Percentiles rank a stretch among this genome's conserved stretches.
Conservation (phyloP, 169 alveolate genomes). For the Miamiensis avidus region DNA sequence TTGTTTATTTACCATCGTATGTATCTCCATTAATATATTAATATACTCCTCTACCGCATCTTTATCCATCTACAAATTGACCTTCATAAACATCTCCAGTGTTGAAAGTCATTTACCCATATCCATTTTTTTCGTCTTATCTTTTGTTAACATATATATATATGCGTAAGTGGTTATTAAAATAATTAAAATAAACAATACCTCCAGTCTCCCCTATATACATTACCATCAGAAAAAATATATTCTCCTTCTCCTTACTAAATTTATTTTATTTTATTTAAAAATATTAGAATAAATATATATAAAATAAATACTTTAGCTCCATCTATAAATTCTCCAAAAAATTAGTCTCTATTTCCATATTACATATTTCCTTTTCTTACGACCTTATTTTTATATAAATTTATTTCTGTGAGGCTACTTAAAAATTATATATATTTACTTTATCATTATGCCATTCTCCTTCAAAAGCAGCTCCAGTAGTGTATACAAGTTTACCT, state of each 20-base stretch:
- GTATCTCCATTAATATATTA: slow-evolving; percentile 32
- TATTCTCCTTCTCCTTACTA: slow-evolving; percentile 41
- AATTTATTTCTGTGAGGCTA: neutral
- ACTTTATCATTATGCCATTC: slow-evolving; percentile 42
- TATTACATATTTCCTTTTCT: slow-evolving; percentile 42
- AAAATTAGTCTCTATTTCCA: slow-evolving; percentile 36
- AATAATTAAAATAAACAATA: too few relatives aligned
- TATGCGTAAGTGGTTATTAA: too few relatives aligned
- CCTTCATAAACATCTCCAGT: slow-evolving; percentile 47
- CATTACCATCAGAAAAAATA: slow-evolving; percentile 36
- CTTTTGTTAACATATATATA: too few relatives aligned
- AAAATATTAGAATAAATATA: too few relatives aligned
- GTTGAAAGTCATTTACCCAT: slow-evolving; percentile 35
- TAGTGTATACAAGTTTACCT: slow-evolving; percentile 33
- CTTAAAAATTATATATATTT: neutral
- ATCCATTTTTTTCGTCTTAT: slow-evolving; percentile 44
- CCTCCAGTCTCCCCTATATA: slow-evolving; percentile 46
- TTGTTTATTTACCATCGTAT: slow-evolving; percentile 16
- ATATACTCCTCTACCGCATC: slow-evolving; percentile 29
- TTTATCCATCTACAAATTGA: slow-evolving; percentile 28
- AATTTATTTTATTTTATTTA: too few relatives aligned
- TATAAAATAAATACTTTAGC: too few relatives aligned
- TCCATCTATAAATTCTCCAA: slow-evolving; percentile 43
- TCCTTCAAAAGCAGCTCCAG: slow-evolving; percentile 49
- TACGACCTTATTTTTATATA: neutral